Evolutionary conservation across 208 protist species (phyloP), one percentile per base, ranked within the genome.

Genomic region (Trypanosoma grayi): DNA sequence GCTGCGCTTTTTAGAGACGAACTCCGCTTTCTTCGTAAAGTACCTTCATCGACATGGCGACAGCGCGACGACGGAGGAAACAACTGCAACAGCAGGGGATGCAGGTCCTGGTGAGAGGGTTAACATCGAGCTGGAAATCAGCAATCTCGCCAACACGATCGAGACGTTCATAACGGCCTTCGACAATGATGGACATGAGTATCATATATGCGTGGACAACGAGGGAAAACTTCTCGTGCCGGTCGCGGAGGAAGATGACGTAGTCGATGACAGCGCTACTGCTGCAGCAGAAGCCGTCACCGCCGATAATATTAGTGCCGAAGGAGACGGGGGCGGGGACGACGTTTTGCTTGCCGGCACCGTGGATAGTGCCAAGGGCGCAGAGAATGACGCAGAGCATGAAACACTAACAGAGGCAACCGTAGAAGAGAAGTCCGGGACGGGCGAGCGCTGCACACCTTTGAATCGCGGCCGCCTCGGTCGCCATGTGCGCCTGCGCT

Each of bases 141-240:
- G 36, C 0, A 65, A 67, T 6, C 57, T 91, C 25, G 78, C 83
- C 41, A 25, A 47, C 1, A 77, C 80, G 24, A 91, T 91, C 54
- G 73, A 81, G 30, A 87, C 85, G 0, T 94, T 92, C 46, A 91
- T 94, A 45, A 94, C 84, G 0, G 88, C 77, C 0, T 82, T 90
- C n/a, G 88, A 94, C 69, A 70, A 81, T 46, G 84, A 92, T 11
- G 88, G 88, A 0, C 51, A 76, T 16, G 74, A 63, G 50, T 94
- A 94, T 60, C 61, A 74, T 2, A 90, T 94, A 51, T 70, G 67
- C 18, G 5, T 88, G 5, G 75, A 77, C 31, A 45, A 75, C 1
- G 50, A 73, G 2, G 81, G 85, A 14, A 70, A 65, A 30, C 24
- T 86, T 10, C 57, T 81, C 20, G 73, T 94, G n/a, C 73, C 81